Evolutionary conservation across 306 rosid genomes (phyloP), one percentile per base, ranked within the genome.

Genomic region (Dryas octopetala): DNA sequence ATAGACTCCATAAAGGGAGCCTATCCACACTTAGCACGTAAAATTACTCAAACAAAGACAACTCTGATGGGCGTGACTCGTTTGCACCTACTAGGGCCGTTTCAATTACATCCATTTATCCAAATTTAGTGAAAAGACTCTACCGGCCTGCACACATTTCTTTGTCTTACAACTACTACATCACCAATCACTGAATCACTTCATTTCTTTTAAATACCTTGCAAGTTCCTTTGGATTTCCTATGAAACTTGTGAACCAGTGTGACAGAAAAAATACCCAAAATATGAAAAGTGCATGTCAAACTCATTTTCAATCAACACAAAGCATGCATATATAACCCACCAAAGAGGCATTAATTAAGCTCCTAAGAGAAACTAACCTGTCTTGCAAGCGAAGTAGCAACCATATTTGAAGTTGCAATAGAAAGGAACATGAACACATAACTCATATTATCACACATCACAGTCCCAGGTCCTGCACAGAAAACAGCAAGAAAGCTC

Each of bases 401-500:
- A 58, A 94, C 95, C 97, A 94, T 91, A 80, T 94, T 94, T 5
- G 98, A 94, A 77, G 98, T 94, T 8, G 98, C 94, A 73, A 94
- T 73, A 0, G 97, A 88, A 58, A 94, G 97, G 81, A 94, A 94
- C 98, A 94, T 94, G 88, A 94, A 94, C 62, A 70, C 74, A n/a
- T 87, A 94, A 82, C 95, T 86, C 81, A 83, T 80, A 78, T 87
- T 83, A 78, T 94, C 98, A 67, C 98, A 94, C 48, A 94, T 76
- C 78, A 94, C 97, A 1, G 98, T 94, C 46, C 78, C 97, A 16
- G 98, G 97, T 41, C 97, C 98, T 94, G 87, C 69, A 62, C 70
- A 44, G 1, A 52, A 68, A 32, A 16, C 23, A 48, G 38, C 41
- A 75, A 43, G 53, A 66, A 5, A 58, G 65, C 15, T 62, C 32